Conservation (phyloP, 192 early-diverging fungal species). For the Piromyces finnis region DNA sequence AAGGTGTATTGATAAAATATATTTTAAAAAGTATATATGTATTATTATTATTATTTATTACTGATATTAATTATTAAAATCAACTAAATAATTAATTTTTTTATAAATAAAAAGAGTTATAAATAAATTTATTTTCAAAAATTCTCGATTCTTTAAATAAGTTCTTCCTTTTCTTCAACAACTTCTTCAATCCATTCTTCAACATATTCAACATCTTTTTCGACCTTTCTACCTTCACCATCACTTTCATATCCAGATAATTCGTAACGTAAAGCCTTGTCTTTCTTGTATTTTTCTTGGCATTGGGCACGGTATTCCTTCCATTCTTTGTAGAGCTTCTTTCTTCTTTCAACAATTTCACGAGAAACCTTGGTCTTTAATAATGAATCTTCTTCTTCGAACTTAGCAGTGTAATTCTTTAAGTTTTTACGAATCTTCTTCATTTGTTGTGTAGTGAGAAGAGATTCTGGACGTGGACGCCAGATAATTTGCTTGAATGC, state of each 20-base stretch:
- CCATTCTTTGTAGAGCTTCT: not conserved
- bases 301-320: not conserved
- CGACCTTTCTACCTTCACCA: not conserved
- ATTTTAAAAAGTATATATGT: too few relatives aligned
- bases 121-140: not conserved
- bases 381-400: constrained; percentile 79
- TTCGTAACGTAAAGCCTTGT: not conserved
- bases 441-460: constrained; percentile 60
- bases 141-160: constrained; percentile 19
- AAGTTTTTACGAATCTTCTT: constrained; percentile 83
- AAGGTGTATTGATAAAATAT: too few relatives aligned
- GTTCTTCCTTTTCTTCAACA: not conserved
- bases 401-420: constrained; percentile 65
- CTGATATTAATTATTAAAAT: not conserved
- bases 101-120: not conserved
- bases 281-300: not conserved
- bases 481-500: constrained; percentile 86
- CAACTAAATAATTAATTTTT: not conserved
- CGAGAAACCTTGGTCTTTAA: constrained; percentile 41
- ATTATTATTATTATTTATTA: too few relatives aligned
- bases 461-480: constrained; percentile 78
- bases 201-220: not conserved
- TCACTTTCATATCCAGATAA: not conserved
- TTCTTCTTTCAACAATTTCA: not conserved
- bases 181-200: not conserved